Conservation (phyloP, 257 asterid genomes). For the Solanum gracilifrons region DNA sequence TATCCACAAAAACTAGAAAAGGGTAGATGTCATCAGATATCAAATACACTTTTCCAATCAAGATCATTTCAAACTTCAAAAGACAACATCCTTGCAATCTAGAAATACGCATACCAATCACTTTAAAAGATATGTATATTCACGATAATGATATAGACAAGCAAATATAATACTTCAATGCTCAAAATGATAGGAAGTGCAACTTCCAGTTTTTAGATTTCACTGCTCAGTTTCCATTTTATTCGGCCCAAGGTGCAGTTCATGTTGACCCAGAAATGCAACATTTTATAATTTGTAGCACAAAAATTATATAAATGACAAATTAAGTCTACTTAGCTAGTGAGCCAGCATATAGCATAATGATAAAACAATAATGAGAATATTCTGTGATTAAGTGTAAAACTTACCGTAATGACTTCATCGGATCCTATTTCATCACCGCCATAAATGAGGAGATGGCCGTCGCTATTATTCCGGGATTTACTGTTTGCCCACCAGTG, state of each 20-base stretch:
- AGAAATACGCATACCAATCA: neutral
- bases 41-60: neutral
- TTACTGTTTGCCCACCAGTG: slow-evolving; percentile 57
- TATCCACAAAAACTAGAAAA: neutral
- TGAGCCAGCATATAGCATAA: neutral
- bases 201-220: neutral
- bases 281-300: neutral
- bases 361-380: neutral
- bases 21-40: neutral
- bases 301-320: neutral
- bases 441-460: slow-evolving; percentile 77
- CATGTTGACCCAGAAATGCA: neutral
- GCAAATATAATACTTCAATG: neutral
- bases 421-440: slow-evolving; percentile 86
- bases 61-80: neutral
- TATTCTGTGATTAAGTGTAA: neutral
- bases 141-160: neutral
- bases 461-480: slow-evolving; percentile 40
- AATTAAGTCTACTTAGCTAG: neutral
- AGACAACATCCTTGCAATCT: neutral
- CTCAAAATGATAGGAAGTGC: neutral
- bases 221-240: neutral
- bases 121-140: neutral
- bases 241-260: neutral
- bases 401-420: slow-evolving; percentile 76